Evolutionary conservation across 208 protist genomes (phyloP), one percentile per base, ranked within the genome.

Genomic region (Porcisia hertigi): DNA sequence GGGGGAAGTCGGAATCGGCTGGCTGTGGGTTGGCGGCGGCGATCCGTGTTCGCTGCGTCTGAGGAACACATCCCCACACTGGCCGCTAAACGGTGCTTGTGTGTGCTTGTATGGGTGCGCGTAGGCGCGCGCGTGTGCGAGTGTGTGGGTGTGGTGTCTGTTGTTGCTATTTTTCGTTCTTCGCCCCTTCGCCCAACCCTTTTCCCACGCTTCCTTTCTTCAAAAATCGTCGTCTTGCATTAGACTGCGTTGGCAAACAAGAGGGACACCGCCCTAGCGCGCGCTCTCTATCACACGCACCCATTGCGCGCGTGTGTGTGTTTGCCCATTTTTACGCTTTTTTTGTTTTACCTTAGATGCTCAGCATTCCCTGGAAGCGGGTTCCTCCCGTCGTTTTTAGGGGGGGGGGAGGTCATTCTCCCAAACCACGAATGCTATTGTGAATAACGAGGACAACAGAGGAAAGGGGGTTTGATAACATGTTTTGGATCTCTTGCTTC

Each of bases 281-380:
- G 8, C 47, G 5, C 47, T 12, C 11, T 1, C 47, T 5, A 52
- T 52, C 8, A 14, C 47, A 52, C 0, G 11, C 47, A 52, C 47
- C 5, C 47, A 52, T 12, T 52, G 47, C 11, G 47, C 11, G 47
- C 11, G 11, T 52, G 47, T 52, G 47, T 20, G 60, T 45, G 60
- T 65, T 12, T 43, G 60, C 36, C 34, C 58, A 47, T 34, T 36
- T 14, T 71, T 30, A 66, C 73, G 12, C 14, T 36, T 25, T 47
- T 45, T 74, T 73, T 70, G 63, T 71, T 62, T 71, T 76, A 16
- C 2, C 30, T 16, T 63, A 63, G 58, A 63, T 63, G 58, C 63
- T 67, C 63, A 34, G 63, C 41, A 47, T 1, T 16, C 36, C 9
- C 18, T 52, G 23, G 63, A 67, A n/a, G 41, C 8, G 8, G 20